Evolutionary conservation across 257 asterid genomes (phyloP).

Genomic region (Solanum lycopersicoides): DNA sequence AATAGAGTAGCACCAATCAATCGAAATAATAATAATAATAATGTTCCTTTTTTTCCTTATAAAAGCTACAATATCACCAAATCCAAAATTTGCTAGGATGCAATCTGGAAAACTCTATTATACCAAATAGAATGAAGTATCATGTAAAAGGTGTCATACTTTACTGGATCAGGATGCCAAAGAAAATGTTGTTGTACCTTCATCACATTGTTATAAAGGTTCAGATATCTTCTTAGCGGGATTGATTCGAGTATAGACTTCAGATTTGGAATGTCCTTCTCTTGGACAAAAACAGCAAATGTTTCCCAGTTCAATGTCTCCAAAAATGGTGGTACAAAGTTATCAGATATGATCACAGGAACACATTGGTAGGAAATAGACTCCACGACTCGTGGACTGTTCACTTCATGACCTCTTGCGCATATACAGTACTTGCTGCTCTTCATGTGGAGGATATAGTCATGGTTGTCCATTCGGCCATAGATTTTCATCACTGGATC

Average conservation of each 20-base stretch:
- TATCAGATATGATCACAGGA: slow-evolving; percentile 70
- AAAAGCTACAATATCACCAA: not conserved
- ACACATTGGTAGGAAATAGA: slow-evolving; percentile 66
- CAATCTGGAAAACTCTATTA: slow-evolving; percentile 37
- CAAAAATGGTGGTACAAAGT: slow-evolving; percentile 65
- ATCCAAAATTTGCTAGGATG: not conserved
- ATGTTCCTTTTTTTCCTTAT: not conserved
- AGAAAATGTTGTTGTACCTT: slow-evolving; percentile 59
- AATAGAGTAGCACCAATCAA: not conserved
- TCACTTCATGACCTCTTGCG: slow-evolving; percentile 64
- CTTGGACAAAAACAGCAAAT: slow-evolving; percentile 49
- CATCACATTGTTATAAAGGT: slow-evolving; percentile 57
- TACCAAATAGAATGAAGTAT: slow-evolving; percentile 76
- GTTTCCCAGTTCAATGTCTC: slow-evolving; percentile 72
- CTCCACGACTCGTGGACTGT: slow-evolving; percentile 70
- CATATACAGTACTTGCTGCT: slow-evolving; percentile 74
- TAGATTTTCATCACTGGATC: slow-evolving; percentile 61
- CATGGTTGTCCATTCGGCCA: slow-evolving; percentile 21
- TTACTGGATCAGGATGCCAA: slow-evolving; percentile 43
- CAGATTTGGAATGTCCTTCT: slow-evolving; percentile 66
- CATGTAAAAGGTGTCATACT: slow-evolving; percentile 62
- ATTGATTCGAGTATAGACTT: slow-evolving; percentile 53
- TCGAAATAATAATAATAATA: not conserved
- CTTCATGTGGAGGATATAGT: slow-evolving; percentile 50
- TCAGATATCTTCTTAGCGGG: slow-evolving; percentile 33